Evolutionary conservation across 2,329 filamentous ascomycete genomes (phyloP), one percentile per base, ranked within the genome.

Genomic region (Penicillium thymicola): DNA sequence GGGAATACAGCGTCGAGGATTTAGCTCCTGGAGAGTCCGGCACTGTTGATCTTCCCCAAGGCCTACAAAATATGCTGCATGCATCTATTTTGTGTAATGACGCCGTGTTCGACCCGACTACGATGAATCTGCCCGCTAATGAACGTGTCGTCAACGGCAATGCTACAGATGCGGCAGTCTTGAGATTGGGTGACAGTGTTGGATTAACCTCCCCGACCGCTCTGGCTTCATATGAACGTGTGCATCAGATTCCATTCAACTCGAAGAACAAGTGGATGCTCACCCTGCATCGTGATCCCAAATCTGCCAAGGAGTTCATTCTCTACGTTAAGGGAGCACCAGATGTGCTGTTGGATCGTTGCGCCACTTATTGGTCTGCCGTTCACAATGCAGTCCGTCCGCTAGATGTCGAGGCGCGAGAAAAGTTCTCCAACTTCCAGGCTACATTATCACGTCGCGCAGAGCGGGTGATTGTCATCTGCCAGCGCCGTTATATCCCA

Each of bases 181-280:
- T 92, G 13, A 83, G 88, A 46, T 87, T 92, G 51, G 85, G 87
- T 0, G 88, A 92, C 69, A 77, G 77, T 4, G 77, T 91, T 53
- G 81, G 81, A 1, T 76, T 82, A 0, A 82, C 88, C 0, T 72
- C 80, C 0, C 80, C 85, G 44, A 75, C 86, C 8, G 81, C 84
- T 11, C 76, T 80, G 13, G 79, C 60, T 2, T 25, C 80, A 59
- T 90, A 87, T 85, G 80, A 81, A 41, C 85, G 83, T 53, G 81
- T 85, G 3, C 90, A 86, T 65, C 85, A 89, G 55, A 78, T 90
- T 23, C 85, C 87, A 0, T 92, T 92, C 75, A 92, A 92, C 75
- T 90, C 87, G 71, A 90, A 90, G 76, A 92, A 92, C 76, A 92
- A 92, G 72, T 92, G 86, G 73, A 92, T 91, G 84, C 83, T 92